Evolutionary conservation across 2,329 filamentous ascomycete species (phyloP).

Genomic region (Diaporthe sp.): DNA sequence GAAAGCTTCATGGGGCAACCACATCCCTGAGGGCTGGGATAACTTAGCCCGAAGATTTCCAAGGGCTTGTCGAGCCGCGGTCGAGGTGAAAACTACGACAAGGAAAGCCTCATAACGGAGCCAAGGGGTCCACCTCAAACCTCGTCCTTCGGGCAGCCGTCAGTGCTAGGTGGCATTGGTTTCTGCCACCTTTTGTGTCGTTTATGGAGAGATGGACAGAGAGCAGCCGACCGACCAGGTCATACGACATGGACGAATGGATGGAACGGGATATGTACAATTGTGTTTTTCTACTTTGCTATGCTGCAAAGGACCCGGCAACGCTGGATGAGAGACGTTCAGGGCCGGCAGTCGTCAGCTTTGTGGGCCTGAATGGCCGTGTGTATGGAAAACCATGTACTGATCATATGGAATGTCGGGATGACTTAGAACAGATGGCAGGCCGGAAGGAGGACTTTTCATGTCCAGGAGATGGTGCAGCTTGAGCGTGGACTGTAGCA

Average conservation of each 20-base stretch:
- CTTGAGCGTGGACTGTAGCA: background rate
- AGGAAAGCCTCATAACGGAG: background rate
- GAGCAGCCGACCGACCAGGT: background rate
- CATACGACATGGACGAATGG: constrained; percentile 33
- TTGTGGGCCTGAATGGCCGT: constrained; percentile 25
- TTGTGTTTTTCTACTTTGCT: constrained; percentile 32
- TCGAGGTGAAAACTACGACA: background rate
- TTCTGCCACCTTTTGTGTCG: constrained; percentile 1
- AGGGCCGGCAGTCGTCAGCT: constrained; percentile 18
- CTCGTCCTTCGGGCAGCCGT: background rate
- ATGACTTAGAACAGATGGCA: constrained; percentile 30
- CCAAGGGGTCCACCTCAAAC: background rate
- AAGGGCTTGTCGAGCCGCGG: background rate
- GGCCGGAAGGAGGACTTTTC: background rate
- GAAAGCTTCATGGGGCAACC: background rate
- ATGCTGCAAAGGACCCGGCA: constrained; percentile 20
- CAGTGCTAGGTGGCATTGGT: background rate
- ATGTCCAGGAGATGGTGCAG: background rate
- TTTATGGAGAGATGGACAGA: constrained; percentile 13
- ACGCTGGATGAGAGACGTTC: constrained; percentile 7
- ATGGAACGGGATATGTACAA: constrained; percentile 34
- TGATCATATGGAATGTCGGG: constrained; percentile 14
- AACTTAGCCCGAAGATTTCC: background rate
- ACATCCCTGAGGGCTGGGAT: background rate
- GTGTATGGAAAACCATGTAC: constrained; percentile 35